Percentiles rank a stretch among this genome's conserved stretches.
Evolutionary conservation across 1,139 yeast species (phyloP).

Genomic region (Kodamaea alishanica): DNA sequence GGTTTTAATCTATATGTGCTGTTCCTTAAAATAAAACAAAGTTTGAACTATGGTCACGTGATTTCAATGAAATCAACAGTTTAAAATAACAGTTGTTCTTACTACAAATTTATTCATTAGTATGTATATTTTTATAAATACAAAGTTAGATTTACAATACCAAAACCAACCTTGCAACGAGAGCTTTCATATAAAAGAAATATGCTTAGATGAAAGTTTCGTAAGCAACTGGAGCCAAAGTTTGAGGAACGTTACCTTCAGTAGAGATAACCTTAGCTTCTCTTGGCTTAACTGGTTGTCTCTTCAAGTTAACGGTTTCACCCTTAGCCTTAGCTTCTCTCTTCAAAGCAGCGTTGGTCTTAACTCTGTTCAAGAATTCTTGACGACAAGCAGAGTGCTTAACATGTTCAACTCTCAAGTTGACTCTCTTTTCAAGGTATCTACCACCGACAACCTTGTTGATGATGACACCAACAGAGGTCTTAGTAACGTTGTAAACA

Average conservation of each 20-base stretch:
- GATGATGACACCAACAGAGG: slow-evolving; percentile 96
- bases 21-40: no score
- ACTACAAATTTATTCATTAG: slow-evolving; percentile 1
- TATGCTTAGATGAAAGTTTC: slow-evolving; percentile 89
- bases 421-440: slow-evolving; percentile 97
- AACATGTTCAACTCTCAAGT: slow-evolving; percentile 97
- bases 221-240: slow-evolving; percentile 98
- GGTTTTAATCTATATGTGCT: slow-evolving; percentile 1
- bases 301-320: slow-evolving; percentile 86
- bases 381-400: slow-evolving; percentile 99
- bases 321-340: slow-evolving; percentile 95
- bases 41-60: neutral
- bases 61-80: neutral
- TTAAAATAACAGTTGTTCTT: neutral
- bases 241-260: slow-evolving; percentile 83
- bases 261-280: slow-evolving; percentile 78
- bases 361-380: slow-evolving; percentile 98
- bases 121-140: no score
- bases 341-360: slow-evolving; percentile 91
- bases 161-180: neutral
- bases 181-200: no score
- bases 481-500: slow-evolving; percentile 96
- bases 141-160: neutral
- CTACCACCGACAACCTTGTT: slow-evolving; percentile 99
- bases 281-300: slow-evolving; percentile 99